Evolutionary conservation across 108 stramenopile genomes (phyloP).

Genomic region (Skeletonema grethae): DNA sequence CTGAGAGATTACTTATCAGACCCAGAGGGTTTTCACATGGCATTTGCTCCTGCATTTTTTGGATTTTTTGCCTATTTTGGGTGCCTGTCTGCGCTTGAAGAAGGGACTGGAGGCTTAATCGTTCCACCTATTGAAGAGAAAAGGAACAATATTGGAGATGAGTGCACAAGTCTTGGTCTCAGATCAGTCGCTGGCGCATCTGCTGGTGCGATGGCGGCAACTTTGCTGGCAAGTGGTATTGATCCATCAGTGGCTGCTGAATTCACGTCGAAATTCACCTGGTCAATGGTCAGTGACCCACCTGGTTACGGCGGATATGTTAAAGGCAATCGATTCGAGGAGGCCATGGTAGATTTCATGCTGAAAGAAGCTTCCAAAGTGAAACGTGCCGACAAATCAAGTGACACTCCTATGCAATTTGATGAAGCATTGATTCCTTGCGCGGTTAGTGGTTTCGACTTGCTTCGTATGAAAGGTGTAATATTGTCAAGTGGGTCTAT

Average conservation of each 20-base stretch:
- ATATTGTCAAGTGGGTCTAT: slow-evolving; percentile 62
- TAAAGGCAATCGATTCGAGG: slow-evolving; percentile 70
- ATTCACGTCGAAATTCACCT: slow-evolving; percentile 52
- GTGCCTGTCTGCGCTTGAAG: slow-evolving; percentile 61
- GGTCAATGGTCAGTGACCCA: slow-evolving; percentile 64
- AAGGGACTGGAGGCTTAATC: slow-evolving; percentile 43
- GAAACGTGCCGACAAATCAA: background rate
- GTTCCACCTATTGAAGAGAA: slow-evolving; percentile 19
- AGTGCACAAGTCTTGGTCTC: slow-evolving; percentile 11
- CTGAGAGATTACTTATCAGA: slow-evolving; percentile 62
- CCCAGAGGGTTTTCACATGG: slow-evolving; percentile 66
- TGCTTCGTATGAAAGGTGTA: slow-evolving; percentile 49
- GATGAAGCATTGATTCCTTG: slow-evolving; percentile 72
- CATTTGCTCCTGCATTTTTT: slow-evolving; percentile 83
- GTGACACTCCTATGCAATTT: slow-evolving; percentile 37
- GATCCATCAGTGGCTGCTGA: slow-evolving; percentile 59
- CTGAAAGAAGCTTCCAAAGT: slow-evolving; percentile 29
- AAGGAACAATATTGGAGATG: slow-evolving; percentile 12
- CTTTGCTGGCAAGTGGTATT: slow-evolving; percentile 69
- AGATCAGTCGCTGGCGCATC: slow-evolving; percentile 73
- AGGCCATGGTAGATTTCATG: slow-evolving; percentile 52
- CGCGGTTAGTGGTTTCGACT: slow-evolving; percentile 76
- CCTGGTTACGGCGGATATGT: slow-evolving; percentile 58
- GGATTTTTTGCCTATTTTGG: slow-evolving; percentile 87
- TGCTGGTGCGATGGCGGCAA: slow-evolving; percentile 86